A percentile compares a stretch with the other conserved stretches of the same genome.
Conservation (phyloP, 2,329 filamentous ascomycete species). For the Hypocrella siamensis region DNA sequence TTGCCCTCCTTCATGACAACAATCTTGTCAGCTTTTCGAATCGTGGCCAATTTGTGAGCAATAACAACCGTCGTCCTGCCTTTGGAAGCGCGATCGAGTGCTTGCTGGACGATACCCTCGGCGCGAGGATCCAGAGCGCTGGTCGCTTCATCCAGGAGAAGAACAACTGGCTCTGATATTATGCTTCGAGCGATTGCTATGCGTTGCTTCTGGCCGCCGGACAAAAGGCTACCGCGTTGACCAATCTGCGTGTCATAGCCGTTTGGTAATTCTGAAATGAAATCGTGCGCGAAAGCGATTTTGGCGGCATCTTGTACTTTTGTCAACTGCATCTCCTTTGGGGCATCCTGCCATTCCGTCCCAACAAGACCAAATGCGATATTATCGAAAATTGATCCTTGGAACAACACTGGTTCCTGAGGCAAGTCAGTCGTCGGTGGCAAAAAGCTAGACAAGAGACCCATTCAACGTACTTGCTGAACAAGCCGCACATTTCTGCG, state of each 20-base stretch:
- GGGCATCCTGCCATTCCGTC: conserved; percentile 19
- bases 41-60: conserved; percentile 43
- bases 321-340: conserved; percentile 23
- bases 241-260: conserved; percentile 48
- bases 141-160: conserved; percentile 56
- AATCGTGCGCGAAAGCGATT: conserved; percentile 36
- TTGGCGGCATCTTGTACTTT: conserved; percentile 30
- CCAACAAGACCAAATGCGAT: conserved; percentile 33
- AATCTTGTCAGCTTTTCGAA: conserved; percentile 48
- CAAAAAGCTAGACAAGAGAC: background rate
- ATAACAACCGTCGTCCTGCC: conserved; percentile 51
- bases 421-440: background rate
- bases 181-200: conserved; percentile 53
- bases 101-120: conserved; percentile 36
- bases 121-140: conserved; percentile 35
- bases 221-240: conserved; percentile 48
- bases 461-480: no score
- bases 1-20: conserved; percentile 45
- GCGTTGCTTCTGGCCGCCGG: conserved; percentile 51
- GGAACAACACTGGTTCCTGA: conserved; percentile 28
- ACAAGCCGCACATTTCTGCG: conserved; percentile 21
- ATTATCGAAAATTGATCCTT: conserved; percentile 36
- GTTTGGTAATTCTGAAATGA: conserved; percentile 31
- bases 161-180: conserved; percentile 44
- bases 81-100: conserved; percentile 35